Percentiles rank a stretch among this genome's conserved stretches.
Conservation (phyloP, 805 yeast genomes). For the Candida nemodendra region DNA sequence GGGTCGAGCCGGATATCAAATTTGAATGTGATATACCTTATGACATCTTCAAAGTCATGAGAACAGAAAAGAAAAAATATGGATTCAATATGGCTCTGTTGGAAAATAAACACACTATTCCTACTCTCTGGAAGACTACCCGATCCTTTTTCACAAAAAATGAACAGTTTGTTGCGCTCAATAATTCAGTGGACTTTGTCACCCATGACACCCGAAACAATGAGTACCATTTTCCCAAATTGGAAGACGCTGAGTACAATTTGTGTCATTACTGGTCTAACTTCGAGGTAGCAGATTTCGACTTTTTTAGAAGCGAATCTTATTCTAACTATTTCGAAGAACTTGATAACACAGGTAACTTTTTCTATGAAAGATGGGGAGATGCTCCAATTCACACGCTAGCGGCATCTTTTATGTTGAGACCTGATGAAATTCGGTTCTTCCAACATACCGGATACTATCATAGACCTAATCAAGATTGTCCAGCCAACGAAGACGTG, state of each 20-base stretch:
- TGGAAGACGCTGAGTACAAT: conserved; percentile 45
- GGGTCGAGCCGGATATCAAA: conserved; percentile 53
- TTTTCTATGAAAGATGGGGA: conserved; percentile 78
- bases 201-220: conserved; percentile 41
- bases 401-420: conserved; percentile 54
- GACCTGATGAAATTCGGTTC: conserved; percentile 49
- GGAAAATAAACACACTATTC: conserved; percentile 46
- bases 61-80: conserved; percentile 44
- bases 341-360: conserved; percentile 62
- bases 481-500: conserved; percentile 49
- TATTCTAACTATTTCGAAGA: conserved; percentile 53
- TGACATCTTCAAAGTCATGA: conserved; percentile 50
- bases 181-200: conserved; percentile 45
- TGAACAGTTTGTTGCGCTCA: conserved; percentile 36
- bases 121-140: conserved; percentile 49
- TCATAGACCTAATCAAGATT: conserved; percentile 55
- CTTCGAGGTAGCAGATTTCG: conserved; percentile 62
- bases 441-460: conserved; percentile 60
- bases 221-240: conserved; percentile 36
- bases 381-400: conserved; percentile 74
- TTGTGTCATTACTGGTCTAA: conserved; percentile 65
- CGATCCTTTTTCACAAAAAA: conserved; percentile 40
- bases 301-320: conserved; percentile 55
- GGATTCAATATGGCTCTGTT: conserved; percentile 51
- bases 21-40: conserved; percentile 48